Percentiles rank a stretch among this genome's conserved stretches.
phyloP scores from a whole-genome alignment of 441 rosid genomes.

The Croton setiger region DNA sequence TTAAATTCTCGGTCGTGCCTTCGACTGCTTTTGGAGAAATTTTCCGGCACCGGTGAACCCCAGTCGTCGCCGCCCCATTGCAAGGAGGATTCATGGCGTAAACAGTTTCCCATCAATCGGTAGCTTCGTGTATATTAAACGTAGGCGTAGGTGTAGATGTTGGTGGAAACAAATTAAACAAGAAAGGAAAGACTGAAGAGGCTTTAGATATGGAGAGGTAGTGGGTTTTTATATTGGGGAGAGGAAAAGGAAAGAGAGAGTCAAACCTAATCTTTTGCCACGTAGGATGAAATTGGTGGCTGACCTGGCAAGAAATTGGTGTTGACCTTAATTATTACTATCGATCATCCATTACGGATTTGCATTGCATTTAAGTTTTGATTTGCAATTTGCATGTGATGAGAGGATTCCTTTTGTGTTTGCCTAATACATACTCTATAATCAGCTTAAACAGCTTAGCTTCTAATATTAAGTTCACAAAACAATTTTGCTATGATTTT shows the following conservation, averaged over 20 bases:
- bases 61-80: conserved; percentile 61
- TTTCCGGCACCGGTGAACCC: conserved; percentile 19
- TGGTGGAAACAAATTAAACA: background rate
- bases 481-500: too few species aligned
- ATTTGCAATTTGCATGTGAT: background rate
- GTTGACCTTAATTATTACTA: conserved; percentile 25
- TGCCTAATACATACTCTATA: too few species aligned
- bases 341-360: background rate
- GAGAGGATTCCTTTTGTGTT: background rate
- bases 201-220: conserved; percentile 18
- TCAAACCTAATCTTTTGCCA: conserved; percentile 36
- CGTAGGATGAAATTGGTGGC: conserved; percentile 23
- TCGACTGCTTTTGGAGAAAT: background rate
- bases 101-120: conserved; percentile 51
- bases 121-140: background rate
- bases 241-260: conserved; percentile 13
- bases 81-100: conserved; percentile 33
- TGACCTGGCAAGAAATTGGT: conserved; percentile 33
- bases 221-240: conserved; percentile 14
- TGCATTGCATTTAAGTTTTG: background rate
- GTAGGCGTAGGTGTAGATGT: background rate
- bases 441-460: too few species aligned
- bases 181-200: background rate
- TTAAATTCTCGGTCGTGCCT: background rate
- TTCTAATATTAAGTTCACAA: too few species aligned